These are phyloP conservation scores for Alternaria rosae DNA, from an alignment of 2,329 filamentous ascomycete species.

Conservation along the genomic window DNA sequence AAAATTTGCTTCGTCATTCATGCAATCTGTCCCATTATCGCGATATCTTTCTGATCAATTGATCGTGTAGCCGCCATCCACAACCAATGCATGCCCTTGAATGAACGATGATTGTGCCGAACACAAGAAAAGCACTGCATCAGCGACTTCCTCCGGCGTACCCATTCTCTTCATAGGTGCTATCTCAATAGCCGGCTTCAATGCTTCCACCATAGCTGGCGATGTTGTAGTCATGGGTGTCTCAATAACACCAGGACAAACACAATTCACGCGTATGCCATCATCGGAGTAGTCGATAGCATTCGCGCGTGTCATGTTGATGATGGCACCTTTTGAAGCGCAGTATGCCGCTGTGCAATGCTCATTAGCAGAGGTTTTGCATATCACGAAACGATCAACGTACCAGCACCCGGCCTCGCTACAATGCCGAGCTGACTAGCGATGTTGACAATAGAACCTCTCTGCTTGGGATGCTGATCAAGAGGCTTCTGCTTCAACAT, in stretches of 20 bases:
- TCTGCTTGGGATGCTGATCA: slow-evolving; percentile 44
- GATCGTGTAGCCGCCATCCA: slow-evolving; percentile 54
- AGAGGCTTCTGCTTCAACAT: slow-evolving; percentile 62
- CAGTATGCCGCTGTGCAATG: slow-evolving; percentile 60
- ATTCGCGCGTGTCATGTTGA: slow-evolving; percentile 65
- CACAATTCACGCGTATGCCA: slow-evolving; percentile 65
- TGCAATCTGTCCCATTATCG: not conserved
- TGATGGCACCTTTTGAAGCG: slow-evolving; percentile 65
- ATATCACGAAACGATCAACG: not conserved
- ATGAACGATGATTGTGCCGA: slow-evolving; percentile 63
- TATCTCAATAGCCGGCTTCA: slow-evolving; percentile 51
- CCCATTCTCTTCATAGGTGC: slow-evolving; percentile 60
- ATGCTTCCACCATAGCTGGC: slow-evolving; percentile 39
- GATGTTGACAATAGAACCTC: slow-evolving; percentile 63
- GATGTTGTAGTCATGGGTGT: slow-evolving; percentile 49
- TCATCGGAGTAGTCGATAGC: slow-evolving; percentile 63
- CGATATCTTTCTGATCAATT: slow-evolving; percentile 19
- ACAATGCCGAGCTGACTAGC: slow-evolving; percentile 60
- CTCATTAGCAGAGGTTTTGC: not conserved
- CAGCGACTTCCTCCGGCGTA: slow-evolving; percentile 61
- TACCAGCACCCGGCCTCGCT: slow-evolving; percentile 34
- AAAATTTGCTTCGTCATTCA: not conserved
- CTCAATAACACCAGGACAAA: slow-evolving; percentile 62
- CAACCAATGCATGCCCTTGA: slow-evolving; percentile 57
- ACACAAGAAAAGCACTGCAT: slow-evolving; percentile 61